Conservation (phyloP, 345 rosid genomes). For the Eucalyptus cloeziana region DNA sequence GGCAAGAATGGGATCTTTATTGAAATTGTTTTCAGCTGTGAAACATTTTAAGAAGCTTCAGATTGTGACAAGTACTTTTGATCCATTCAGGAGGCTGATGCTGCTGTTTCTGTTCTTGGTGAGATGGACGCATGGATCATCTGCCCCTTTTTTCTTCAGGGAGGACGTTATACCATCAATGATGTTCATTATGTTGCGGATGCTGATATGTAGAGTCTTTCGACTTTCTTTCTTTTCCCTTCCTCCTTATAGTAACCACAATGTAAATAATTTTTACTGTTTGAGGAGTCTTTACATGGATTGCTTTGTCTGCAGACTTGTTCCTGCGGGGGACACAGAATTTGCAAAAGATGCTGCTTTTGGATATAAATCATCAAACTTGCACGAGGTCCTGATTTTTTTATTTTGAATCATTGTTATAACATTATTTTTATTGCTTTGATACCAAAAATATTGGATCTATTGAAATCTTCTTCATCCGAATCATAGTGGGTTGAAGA, state of each 20-base stretch:
- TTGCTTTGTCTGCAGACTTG: constrained; percentile 32
- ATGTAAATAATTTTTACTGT: not conserved
- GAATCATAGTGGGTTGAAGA: constrained; percentile 85
- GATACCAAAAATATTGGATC: not conserved
- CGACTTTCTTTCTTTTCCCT: not conserved
- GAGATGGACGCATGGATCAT: constrained; percentile 94
- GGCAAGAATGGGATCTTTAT: constrained; percentile 28
- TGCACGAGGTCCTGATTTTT: constrained; percentile 44
- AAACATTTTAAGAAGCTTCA: not conserved
- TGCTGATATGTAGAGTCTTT: constrained; percentile 43
- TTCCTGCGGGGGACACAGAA: constrained; percentile 95
- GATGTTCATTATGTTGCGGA: constrained; percentile 94
- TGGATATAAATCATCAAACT: constrained; percentile 89
- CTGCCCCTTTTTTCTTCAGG: constrained; percentile 97
- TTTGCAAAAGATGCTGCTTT: constrained; percentile 95
- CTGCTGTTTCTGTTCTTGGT: constrained; percentile 79
- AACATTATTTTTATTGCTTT: not conserved
- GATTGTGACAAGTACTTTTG: not conserved
- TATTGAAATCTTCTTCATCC: not conserved
- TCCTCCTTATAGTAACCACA: not conserved
- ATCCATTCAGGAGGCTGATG: constrained; percentile 71
- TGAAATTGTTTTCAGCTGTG: not conserved
- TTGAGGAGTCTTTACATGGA: not conserved
- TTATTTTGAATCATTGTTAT: not conserved
- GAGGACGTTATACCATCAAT: constrained; percentile 86